These are phyloP conservation scores for Gloeostereum incarnatum DNA, from an alignment of 768 basidiomycete species.

Conservation along the genomic window DNA sequence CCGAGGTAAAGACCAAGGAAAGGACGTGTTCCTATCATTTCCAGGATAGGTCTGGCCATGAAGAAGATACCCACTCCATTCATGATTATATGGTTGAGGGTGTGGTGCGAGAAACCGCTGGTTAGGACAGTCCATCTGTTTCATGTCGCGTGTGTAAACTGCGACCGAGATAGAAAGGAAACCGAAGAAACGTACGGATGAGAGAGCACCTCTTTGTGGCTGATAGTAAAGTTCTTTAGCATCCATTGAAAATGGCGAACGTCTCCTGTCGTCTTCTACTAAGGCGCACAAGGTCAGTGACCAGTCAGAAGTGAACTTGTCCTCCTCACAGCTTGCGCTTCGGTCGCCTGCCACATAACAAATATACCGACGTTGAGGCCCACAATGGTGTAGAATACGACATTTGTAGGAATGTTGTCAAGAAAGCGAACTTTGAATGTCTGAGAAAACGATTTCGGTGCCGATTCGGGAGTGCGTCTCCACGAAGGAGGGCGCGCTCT, in stretches of 20 bases:
- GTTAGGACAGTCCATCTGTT: constrained; percentile 70
- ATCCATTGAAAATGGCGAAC: constrained; percentile 34
- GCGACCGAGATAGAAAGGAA: constrained; percentile 1
- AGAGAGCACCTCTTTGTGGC: constrained; percentile 53
- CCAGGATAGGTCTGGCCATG: constrained; percentile 58
- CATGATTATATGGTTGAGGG: constrained; percentile 53
- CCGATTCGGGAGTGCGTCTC: background rate
- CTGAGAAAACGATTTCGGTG: too few relatives aligned
- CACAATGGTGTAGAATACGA: constrained; percentile 56
- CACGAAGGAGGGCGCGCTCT: constrained; percentile 2
- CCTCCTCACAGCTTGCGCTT: constrained; percentile 22
- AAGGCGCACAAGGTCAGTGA: too few relatives aligned
- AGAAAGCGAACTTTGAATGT: constrained; percentile 34
- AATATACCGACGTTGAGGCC: constrained; percentile 57
- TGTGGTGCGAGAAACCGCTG: constrained; percentile 60
- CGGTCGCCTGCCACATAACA: constrained; percentile 42
- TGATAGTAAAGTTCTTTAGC: constrained; percentile 53
- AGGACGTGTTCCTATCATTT: constrained; percentile 51
- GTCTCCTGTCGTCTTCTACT: constrained; percentile 30
- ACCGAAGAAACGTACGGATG: constrained; percentile 55
- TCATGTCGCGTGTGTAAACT: too few relatives aligned
- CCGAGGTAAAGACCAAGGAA: constrained; percentile 72
- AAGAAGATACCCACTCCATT: constrained; percentile 77
- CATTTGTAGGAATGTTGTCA: constrained; percentile 41
- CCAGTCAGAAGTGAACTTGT: background rate